phyloP scores from a whole-genome alignment of 495 filamentous ascomycete species.

The Copromyces sp. region DNA sequence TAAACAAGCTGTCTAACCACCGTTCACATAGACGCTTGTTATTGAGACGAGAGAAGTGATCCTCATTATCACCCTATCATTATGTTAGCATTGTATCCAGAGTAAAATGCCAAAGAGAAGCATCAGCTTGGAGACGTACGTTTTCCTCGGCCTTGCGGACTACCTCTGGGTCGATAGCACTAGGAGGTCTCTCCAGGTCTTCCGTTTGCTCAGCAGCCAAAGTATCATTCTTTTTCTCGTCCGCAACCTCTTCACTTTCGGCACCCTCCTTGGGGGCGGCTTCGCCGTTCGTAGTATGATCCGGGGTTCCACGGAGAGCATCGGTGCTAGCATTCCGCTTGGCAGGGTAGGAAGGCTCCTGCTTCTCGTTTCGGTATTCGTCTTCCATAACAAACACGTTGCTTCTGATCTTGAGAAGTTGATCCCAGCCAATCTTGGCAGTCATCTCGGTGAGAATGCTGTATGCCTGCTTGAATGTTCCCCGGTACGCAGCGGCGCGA shows the following conservation, averaged over 20 bases:
- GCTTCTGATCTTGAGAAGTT: conserved; percentile 82
- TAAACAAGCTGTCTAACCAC: conserved; percentile 97
- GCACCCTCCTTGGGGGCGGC: conserved; percentile 29
- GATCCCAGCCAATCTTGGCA: conserved; percentile 93
- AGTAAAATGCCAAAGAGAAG: neutral
- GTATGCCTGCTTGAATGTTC: conserved; percentile 93
- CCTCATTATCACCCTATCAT: conserved; percentile 29
- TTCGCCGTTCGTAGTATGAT: conserved; percentile 52
- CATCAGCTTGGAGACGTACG: conserved; percentile 36
- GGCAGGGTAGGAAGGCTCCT: conserved; percentile 43
- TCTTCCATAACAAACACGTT: conserved; percentile 99
- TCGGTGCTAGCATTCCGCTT: conserved; percentile 67
- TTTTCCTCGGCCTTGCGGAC: conserved; percentile 79
- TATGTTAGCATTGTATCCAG: conserved; percentile 10
- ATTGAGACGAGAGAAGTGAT: conserved; percentile 61
- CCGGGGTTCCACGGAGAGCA: conserved; percentile 56
- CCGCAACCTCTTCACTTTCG: conserved; percentile 40
- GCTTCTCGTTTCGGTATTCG: conserved; percentile 87
- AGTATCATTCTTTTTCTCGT: conserved; percentile 21
- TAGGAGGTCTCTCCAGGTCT: conserved; percentile 66
- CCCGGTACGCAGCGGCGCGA: conserved; percentile 78
- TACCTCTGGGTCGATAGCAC: conserved; percentile 71
- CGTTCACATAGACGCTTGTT: conserved; percentile 96
- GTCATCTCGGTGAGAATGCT: conserved; percentile 89
- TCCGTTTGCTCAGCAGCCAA: conserved; percentile 21